phyloP scores from a whole-genome alignment of 495 filamentous ascomycete species.

The Tetracladium setigerum region DNA sequence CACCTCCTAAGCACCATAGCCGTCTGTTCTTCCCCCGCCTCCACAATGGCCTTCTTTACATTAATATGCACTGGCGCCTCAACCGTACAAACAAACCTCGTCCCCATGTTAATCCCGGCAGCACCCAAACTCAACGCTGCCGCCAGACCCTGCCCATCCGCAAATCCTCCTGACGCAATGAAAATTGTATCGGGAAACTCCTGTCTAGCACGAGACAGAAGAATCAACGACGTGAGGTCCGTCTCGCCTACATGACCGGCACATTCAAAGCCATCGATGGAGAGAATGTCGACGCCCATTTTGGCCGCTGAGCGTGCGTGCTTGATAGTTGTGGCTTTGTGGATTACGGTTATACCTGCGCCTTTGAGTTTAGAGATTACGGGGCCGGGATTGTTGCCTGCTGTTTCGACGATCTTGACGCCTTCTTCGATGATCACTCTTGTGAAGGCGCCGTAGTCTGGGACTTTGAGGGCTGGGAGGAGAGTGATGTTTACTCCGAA shows the following conservation, averaged over 20 bases:
- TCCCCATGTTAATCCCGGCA: slow-evolving; percentile 51
- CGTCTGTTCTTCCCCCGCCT: not conserved
- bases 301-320: not conserved
- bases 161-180: slow-evolving; percentile 56
- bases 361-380: not conserved
- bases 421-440: not conserved
- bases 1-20: not conserved
- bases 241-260: not conserved
- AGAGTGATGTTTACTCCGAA: not conserved
- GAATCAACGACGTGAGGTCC: not conserved
- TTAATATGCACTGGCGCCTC: slow-evolving; percentile 34
- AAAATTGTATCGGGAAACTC: slow-evolving; percentile 66
- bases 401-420: not conserved
- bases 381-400: not conserved
- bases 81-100: slow-evolving; percentile 48
- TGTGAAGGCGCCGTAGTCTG: not conserved
- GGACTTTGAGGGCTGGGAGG: not conserved
- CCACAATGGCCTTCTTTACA: not conserved
- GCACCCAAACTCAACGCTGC: slow-evolving; percentile 55
- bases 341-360: not conserved
- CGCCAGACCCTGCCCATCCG: slow-evolving; percentile 46
- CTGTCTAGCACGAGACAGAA: not conserved
- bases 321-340: not conserved
- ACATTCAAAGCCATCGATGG: not conserved
- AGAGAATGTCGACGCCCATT: not conserved